Evolutionary conservation across 805 yeast genomes (phyloP), one percentile per base, ranked within the genome.

Genomic region (Wickerhamiella bombiphila): DNA sequence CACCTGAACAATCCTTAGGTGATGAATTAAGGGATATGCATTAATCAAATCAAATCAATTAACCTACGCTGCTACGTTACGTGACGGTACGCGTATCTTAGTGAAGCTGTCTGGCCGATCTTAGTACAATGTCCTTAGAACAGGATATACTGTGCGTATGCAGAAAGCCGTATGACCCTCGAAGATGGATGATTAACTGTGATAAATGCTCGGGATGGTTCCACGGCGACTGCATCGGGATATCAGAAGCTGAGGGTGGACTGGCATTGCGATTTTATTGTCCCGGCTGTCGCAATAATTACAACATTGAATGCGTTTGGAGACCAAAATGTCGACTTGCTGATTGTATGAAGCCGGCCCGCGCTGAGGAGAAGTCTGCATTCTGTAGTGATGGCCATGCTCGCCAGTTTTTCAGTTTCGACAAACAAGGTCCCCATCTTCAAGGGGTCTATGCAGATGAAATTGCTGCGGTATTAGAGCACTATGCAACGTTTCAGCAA

Each of bases 181-280:
- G 22, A 17, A 20, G 33, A 17, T 30, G 33, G 33, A 30, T 30
- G 33, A 30, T 30, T 16, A 9, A 14, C 22, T 30, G 33, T 15
- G 33, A 30, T 30, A 13, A 22, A 5, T 30, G 33, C n/a, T 13
- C 11, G 18, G 6, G 22, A 5, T 30, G 33, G 33, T 30, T 30
- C 14, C 33, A 30, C 21, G 33, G 33, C 5, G 16, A 7, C 22
- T 30, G 33, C 16, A 19, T 30, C 7, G 21, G 16, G 11, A 16
- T 30, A 19, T 14, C 20, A 17, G 22, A 16, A 8, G 33, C 13
- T 5, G 33, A n/a, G 13, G 22, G 33, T 7, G 8, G 22, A 11
- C 33, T 30, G 8, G 33, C 33, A 7, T n/a, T 30, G 21, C 13
- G 13, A n/a, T 30, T 17, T n/a, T 30, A 30, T 17, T 30, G 33